Evolutionary conservation across 441 rosid species (phyloP).

Genomic region (Gossypium gossypioides): DNA sequence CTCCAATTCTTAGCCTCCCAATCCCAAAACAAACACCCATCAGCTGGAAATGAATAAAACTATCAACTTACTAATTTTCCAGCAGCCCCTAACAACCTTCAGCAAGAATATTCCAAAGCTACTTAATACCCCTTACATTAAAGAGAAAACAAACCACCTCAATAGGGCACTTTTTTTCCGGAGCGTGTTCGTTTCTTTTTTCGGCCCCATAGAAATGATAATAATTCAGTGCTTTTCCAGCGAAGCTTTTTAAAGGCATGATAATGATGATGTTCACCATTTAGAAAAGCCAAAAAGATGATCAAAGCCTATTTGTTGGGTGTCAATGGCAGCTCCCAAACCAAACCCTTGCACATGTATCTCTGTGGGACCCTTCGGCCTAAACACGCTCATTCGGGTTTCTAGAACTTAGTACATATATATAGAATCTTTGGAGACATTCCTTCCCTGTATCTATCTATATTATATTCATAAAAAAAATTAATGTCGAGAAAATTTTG

Average conservation of each 20-base stretch:
- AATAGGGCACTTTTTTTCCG: constrained; percentile 2
- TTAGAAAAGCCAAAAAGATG: constrained; percentile 15
- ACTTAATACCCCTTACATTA: constrained; percentile 15
- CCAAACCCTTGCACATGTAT: constrained; percentile 24
- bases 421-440: constrained; percentile 3
- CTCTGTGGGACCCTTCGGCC: constrained; percentile 52
- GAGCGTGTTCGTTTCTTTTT: background rate
- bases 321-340: constrained; percentile 26
- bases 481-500: too few species aligned
- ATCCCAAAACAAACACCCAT: background rate
- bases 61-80: background rate
- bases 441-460: background rate
- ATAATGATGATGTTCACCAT: constrained; percentile 11
- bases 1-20: constrained; percentile 10
- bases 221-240: constrained; percentile 10
- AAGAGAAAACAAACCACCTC: constrained; percentile 19
- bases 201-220: constrained; percentile 14
- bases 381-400: constrained; percentile 53
- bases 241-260: background rate
- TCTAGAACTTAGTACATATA: constrained; percentile 19
- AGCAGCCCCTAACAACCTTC: constrained; percentile 26
- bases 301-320: constrained; percentile 16
- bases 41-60: background rate
- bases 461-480: too few species aligned
- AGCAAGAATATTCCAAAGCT: constrained; percentile 38